Evolutionary conservation across 768 basidiomycete species (phyloP).

Genomic region (Pholiota molesta): DNA sequence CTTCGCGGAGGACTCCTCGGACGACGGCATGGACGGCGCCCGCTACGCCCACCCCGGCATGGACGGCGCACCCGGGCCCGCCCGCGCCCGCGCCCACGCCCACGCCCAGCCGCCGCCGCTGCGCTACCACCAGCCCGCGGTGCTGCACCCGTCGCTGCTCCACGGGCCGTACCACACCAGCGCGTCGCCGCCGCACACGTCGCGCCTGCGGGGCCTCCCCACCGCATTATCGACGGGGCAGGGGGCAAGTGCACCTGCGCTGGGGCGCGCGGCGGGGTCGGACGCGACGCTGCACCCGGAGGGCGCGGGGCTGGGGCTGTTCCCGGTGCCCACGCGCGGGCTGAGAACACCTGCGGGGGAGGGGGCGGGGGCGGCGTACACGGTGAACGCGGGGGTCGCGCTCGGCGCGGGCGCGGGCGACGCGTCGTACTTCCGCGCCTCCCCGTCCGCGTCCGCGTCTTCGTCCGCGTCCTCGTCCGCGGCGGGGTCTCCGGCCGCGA

Average conservation of each 20-base stretch:
- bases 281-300: not conserved
- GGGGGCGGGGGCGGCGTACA: not conserved
- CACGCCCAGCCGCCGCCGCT: not conserved
- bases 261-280: no score
- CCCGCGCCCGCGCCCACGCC: not conserved
- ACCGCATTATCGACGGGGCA: no score
- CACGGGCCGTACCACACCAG: not conserved
- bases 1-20: slow-evolving; percentile 12
- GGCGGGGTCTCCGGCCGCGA: not conserved
- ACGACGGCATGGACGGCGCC: slow-evolving; percentile 4
- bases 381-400: not conserved
- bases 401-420: slow-evolving; percentile 4
- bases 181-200: not conserved
- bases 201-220: not conserved
- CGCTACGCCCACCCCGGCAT: slow-evolving; percentile 3
- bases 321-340: slow-evolving; percentile 6
- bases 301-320: slow-evolving; percentile 11
- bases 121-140: not conserved
- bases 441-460: not conserved
- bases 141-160: not conserved
- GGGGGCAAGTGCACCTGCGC: no score
- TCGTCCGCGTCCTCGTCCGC: not conserved
- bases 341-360: slow-evolving; percentile 5
- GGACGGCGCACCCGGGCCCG: slow-evolving; percentile 1
- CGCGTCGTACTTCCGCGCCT: slow-evolving; percentile 8